phyloP scores from a whole-genome alignment of 768 basidiomycete genomes.

The Cyclocybe aegerita region DNA sequence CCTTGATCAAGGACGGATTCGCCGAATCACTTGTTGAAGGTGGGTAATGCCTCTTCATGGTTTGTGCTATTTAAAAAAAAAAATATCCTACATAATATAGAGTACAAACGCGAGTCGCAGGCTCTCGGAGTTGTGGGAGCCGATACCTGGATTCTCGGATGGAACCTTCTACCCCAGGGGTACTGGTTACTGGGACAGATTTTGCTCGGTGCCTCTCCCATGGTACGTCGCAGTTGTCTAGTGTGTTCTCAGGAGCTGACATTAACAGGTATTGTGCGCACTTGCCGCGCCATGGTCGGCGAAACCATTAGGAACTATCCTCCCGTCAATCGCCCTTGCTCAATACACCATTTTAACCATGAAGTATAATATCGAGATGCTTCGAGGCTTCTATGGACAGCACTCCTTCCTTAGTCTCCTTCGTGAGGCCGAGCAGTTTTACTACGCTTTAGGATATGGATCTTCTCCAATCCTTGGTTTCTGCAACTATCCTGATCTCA shows the following conservation, averaged over 20 bases:
- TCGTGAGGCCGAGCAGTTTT: too few species aligned
- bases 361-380: slow-evolving; percentile 12
- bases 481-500: too few species aligned
- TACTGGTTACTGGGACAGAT: slow-evolving; percentile 33
- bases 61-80: background rate
- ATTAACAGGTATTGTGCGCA: slow-evolving; percentile 21
- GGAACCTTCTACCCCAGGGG: slow-evolving; percentile 33
- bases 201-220: slow-evolving; percentile 29
- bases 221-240: slow-evolving; percentile 24
- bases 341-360: slow-evolving; percentile 28
- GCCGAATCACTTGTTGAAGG: slow-evolving; percentile 28
- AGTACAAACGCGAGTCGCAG: slow-evolving; percentile 31
- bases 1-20: slow-evolving; percentile 37
- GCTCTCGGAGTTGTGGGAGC: slow-evolving; percentile 27
- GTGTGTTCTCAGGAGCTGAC: background rate
- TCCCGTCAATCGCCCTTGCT: slow-evolving; percentile 32
- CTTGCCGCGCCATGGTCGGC: slow-evolving; percentile 16
- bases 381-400: slow-evolving; percentile 18
- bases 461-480: too few species aligned
- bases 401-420: slow-evolving; percentile 18
- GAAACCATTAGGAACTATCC: slow-evolving; percentile 22
- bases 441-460: too few species aligned
- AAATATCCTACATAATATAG: slow-evolving; percentile 20
- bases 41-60: slow-evolving; percentile 8
- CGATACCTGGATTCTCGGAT: slow-evolving; percentile 28